Evolutionary conservation across 768 basidiomycete genomes (phyloP).

Genomic region (Collybia mongolica): DNA sequence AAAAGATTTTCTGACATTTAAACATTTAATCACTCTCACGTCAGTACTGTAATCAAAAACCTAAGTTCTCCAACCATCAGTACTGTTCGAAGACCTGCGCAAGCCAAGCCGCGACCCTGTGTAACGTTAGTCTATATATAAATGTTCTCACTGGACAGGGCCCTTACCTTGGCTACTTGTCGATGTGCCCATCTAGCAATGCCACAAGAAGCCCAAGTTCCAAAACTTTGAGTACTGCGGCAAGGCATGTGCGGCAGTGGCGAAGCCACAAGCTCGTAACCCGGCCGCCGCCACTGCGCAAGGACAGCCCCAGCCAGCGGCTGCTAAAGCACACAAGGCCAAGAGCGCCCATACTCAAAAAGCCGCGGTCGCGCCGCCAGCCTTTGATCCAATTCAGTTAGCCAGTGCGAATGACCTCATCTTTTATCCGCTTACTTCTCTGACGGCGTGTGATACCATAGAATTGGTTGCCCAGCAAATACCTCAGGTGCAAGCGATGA

Average conservation of each 20-base stretch:
- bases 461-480: conserved; percentile 47
- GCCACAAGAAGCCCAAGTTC: conserved; percentile 60
- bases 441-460: conserved; percentile 12
- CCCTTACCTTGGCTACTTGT: background rate
- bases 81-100: conserved; percentile 60
- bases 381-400: conserved; percentile 36
- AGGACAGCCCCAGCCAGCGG: conserved; percentile 8
- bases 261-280: conserved; percentile 28
- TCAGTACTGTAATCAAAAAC: conserved; percentile 52
- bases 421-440: background rate
- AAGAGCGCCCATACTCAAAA: conserved; percentile 11
- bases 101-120: conserved; percentile 35
- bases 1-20: conserved; percentile 7
- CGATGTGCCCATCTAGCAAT: conserved; percentile 36
- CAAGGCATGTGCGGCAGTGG: conserved; percentile 57
- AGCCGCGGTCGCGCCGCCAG: conserved; percentile 16
- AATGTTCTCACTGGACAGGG: background rate
- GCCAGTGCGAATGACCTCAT: conserved; percentile 31
- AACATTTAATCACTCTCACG: background rate
- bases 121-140: conserved; percentile 35
- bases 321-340: conserved; percentile 13
- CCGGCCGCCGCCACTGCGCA: conserved; percentile 3
- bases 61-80: conserved; percentile 41
- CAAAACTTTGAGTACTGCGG: conserved; percentile 62
- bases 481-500: conserved; percentile 41